Conservation (phyloP, 73 alveolate genomes). For the Paramecium sonneborni region DNA sequence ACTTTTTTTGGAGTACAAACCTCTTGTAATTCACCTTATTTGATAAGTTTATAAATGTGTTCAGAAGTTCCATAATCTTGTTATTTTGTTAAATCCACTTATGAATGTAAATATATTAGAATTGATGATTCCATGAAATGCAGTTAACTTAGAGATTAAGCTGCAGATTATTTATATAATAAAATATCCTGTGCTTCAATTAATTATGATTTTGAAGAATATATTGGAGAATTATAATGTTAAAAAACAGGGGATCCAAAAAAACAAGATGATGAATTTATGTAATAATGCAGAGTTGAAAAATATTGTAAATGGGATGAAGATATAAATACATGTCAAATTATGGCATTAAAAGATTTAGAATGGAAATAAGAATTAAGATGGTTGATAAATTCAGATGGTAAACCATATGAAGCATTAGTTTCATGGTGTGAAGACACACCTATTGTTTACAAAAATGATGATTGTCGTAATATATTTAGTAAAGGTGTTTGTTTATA, state of each 20-base stretch:
- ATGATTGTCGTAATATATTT: background rate
- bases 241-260: background rate
- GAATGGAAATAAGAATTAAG: background rate
- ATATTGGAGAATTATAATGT: background rate
- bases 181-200: slow-evolving; percentile 1
- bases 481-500: slow-evolving; percentile 9
- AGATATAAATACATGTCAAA: background rate
- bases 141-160: background rate
- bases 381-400: background rate
- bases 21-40: background rate
- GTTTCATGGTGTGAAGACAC: background rate
- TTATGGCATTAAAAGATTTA: background rate
- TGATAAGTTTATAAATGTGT: background rate
- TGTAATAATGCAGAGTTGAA: background rate
- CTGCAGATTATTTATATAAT: background rate
- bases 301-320: background rate
- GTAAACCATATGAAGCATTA: background rate
- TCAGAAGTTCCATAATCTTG: background rate
- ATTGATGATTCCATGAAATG: slow-evolving; percentile 11
- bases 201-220: background rate
- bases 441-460: background rate
- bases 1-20: background rate
- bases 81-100: background rate
- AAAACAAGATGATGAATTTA: background rate
- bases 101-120: slow-evolving; percentile 6